phyloP scores from a whole-genome alignment of 1,139 yeast genomes.

The Blastobotrys buckinghamii region DNA sequence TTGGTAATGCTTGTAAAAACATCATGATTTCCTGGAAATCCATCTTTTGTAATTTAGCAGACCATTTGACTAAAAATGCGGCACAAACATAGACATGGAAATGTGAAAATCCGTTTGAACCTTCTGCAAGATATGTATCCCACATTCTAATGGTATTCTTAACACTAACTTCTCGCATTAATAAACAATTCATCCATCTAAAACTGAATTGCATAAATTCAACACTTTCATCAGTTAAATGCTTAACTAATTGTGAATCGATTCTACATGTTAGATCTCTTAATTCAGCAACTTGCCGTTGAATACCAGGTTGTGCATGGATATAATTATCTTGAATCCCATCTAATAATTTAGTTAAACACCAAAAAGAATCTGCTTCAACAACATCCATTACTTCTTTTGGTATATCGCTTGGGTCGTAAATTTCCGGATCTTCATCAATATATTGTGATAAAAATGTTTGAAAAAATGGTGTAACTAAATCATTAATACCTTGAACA shows the following conservation, averaged over 20 bases:
- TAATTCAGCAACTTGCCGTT: conserved; percentile 80
- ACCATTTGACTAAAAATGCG: conserved; percentile 89
- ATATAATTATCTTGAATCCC: conserved; percentile 95
- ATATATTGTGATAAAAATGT: conserved; percentile 70
- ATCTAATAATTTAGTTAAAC: conserved; percentile 80
- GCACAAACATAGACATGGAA: conserved; percentile 98
- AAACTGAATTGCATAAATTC: conserved; percentile 94
- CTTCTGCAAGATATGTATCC: conserved; percentile 94
- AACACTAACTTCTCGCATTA: conserved; percentile 88
- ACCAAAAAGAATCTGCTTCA: conserved; percentile 98
- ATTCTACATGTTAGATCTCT: conserved; percentile 74
- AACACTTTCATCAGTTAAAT: conserved; percentile 71
- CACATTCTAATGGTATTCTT: conserved; percentile 85
- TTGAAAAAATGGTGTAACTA: conserved; percentile 91
- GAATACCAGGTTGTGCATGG: conserved; percentile 96
- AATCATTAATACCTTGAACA: conserved; percentile 97
- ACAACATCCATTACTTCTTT: conserved; percentile 49
- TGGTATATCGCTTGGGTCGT: conserved; percentile 62
- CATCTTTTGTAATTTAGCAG: conserved; percentile 69
- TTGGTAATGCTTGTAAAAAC: conserved; percentile 85
- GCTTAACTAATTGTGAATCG: conserved; percentile 65
- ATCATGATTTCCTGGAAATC: conserved; percentile 93
- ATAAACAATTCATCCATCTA: conserved; percentile 97
- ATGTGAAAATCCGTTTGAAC: conserved; percentile 80
- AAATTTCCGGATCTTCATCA: conserved; percentile 42